Evolutionary conservation across 225 moss, liverwort and hornwort genomes (phyloP).

Genomic region (Physcomitrellopsis africana): DNA sequence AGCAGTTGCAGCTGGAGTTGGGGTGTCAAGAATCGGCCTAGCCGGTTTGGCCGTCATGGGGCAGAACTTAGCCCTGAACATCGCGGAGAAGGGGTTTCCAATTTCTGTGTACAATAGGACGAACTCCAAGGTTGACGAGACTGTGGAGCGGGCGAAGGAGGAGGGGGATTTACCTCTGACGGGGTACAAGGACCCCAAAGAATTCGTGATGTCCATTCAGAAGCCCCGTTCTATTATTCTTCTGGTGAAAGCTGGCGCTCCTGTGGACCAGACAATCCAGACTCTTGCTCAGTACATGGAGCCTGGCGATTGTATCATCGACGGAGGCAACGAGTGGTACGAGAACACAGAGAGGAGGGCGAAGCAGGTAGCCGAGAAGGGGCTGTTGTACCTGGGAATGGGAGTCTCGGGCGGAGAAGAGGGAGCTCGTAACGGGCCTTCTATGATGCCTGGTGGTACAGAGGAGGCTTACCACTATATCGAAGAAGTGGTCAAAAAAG

Average conservation of each 20-base stretch:
- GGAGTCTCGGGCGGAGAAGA: conserved; percentile 93
- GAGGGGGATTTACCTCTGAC: conserved; percentile 70
- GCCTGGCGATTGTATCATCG: conserved; percentile 80
- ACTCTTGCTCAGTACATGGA: conserved; percentile 70
- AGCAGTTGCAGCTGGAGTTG: conserved; percentile 22
- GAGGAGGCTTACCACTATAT: conserved; percentile 77
- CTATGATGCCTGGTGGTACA: conserved; percentile 92
- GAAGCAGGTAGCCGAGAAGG: conserved; percentile 61
- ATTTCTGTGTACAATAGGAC: conserved; percentile 89
- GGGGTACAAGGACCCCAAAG: conserved; percentile 63
- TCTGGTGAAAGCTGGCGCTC: conserved; percentile 78
- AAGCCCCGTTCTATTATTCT: conserved; percentile 84
- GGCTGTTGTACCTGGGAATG: conserved; percentile 85
- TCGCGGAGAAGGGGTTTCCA: conserved; percentile 93
- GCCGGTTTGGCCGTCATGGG: conserved; percentile 96
- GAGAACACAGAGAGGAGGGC: conserved; percentile 88
- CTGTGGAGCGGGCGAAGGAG: conserved; percentile 69
- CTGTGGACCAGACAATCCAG: conserved; percentile 80
- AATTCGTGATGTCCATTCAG: conserved; percentile 72
- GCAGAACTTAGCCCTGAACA: conserved; percentile 87
- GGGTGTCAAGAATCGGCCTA: conserved; percentile 76
- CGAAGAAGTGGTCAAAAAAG: conserved; percentile 80
- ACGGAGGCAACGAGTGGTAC: conserved; percentile 93
- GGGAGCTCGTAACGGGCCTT: conserved; percentile 86
- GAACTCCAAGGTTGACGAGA: conserved; percentile 71